Conservation (phyloP, 352 stramenopile species). For the Pythium guiyangense region DNA sequence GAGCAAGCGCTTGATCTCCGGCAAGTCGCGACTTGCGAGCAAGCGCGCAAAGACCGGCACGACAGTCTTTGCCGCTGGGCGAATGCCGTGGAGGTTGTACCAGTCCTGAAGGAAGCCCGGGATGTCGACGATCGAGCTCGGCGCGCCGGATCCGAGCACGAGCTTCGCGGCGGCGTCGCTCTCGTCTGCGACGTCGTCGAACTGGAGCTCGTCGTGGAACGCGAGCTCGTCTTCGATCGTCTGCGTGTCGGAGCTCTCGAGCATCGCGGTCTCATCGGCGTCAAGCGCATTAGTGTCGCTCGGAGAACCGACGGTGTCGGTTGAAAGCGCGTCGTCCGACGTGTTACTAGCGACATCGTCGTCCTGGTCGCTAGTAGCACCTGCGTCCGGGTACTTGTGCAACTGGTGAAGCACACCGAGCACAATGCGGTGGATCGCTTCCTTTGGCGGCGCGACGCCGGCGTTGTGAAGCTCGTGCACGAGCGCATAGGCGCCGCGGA, state of each 20-base stretch:
- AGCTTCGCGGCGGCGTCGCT: conserved; percentile 11
- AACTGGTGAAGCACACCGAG: conserved; percentile 50
- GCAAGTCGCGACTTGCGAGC: conserved; percentile 38
- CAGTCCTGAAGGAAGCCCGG: conserved; percentile 79
- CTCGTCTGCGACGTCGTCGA: conserved; percentile 34
- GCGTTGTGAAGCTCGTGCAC: conserved; percentile 83
- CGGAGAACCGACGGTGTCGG: conserved; percentile 5
- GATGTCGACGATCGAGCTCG: conserved; percentile 52
- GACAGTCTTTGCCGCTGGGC: conserved; percentile 66
- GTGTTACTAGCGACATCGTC: not conserved
- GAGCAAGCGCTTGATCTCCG: conserved; percentile 64
- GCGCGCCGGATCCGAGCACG: conserved; percentile 33
- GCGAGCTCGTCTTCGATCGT: conserved; percentile 47
- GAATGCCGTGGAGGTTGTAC: conserved; percentile 78
- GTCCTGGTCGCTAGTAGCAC: not conserved
- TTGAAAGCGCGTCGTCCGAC: conserved; percentile 12
- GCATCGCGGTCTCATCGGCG: conserved; percentile 17
- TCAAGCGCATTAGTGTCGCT: conserved; percentile 16
- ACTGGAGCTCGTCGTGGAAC: conserved; percentile 25
- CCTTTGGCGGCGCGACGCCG: conserved; percentile 49
- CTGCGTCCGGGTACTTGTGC: conserved; percentile 13
- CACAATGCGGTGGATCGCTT: conserved; percentile 73
- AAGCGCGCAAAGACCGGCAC: conserved; percentile 64
- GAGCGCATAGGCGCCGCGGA: conserved; percentile 47
- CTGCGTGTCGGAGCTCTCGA: conserved; percentile 32